Conservation (phyloP, 495 filamentous ascomycete genomes). For the Annulohypoxylon moriforme region DNA sequence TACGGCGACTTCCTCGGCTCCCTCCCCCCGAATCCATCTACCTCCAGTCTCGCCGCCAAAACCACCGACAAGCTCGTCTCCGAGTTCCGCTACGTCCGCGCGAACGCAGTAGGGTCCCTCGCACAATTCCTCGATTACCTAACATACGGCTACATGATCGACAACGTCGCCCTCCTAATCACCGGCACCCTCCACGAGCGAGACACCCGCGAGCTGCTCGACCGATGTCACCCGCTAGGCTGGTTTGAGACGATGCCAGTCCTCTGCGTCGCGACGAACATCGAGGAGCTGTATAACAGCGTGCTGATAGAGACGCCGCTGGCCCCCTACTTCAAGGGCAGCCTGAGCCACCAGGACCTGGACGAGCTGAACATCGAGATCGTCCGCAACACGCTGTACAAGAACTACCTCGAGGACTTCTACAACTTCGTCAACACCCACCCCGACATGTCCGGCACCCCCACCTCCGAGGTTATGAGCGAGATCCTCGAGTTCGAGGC, state of each 20-base stretch:
- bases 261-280: constrained; percentile 95
- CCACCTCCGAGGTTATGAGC: constrained; percentile 92
- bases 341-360: constrained; percentile 91
- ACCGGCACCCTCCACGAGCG: constrained; percentile 97
- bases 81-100: constrained; percentile 95
- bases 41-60: constrained; percentile 91
- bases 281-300: constrained; percentile 98
- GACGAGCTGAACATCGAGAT: constrained; percentile 99
- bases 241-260: constrained; percentile 99
- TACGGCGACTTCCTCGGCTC: constrained; percentile 97
- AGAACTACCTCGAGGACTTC: constrained; percentile 99
- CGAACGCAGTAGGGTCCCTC: constrained; percentile 88
- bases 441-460: constrained; percentile 84
- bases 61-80: constrained; percentile 98
- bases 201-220: constrained; percentile 94
- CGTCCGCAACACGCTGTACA: constrained; percentile 97
- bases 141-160: constrained; percentile 99
- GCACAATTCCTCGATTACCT: constrained; percentile 96
- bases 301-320: constrained; percentile 96
- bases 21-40: constrained; percentile 96
- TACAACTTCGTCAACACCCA: constrained; percentile 89
- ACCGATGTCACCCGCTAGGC: constrained; percentile 94
- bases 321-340: constrained; percentile 96
- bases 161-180: constrained; percentile 98
- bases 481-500: constrained; percentile 97